These are phyloP conservation scores for Ophiobolus disseminans DNA, from an alignment of 2,329 filamentous ascomycete species.

Conservation along the genomic window DNA sequence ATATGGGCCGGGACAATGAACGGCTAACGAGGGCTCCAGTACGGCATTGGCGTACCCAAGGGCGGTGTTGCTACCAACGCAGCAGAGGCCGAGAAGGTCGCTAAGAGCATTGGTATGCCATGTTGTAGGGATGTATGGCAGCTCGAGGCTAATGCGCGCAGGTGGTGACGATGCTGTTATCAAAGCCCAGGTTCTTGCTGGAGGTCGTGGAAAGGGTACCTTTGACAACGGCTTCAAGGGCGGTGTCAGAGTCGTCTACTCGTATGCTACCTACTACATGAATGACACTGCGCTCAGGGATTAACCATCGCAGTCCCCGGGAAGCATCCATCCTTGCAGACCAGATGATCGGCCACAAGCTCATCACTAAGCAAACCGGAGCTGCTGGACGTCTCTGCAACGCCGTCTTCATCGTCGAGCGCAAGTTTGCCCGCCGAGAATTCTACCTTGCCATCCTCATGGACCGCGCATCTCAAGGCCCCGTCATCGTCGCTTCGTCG, in stretches of 20 bases:
- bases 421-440: slow-evolving; percentile 98
- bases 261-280: slow-evolving; percentile 57
- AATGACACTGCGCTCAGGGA: neutral
- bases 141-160: slow-evolving; percentile 43
- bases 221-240: slow-evolving; percentile 99
- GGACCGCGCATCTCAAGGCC: slow-evolving; percentile 89
- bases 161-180: slow-evolving; percentile 95
- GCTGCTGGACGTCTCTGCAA: slow-evolving; percentile 92
- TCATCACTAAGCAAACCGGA: slow-evolving; percentile 99
- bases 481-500: slow-evolving; percentile 96
- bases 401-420: slow-evolving; percentile 98
- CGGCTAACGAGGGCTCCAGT: slow-evolving; percentile 62
- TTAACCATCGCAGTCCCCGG: slow-evolving; percentile 66
- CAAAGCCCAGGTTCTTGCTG: slow-evolving; percentile 98
- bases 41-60: slow-evolving; percentile 92
- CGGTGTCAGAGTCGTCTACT: slow-evolving; percentile 98
- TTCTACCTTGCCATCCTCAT: slow-evolving; percentile 99
- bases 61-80: slow-evolving; percentile 83
- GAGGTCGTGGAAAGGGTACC: slow-evolving; percentile 94
- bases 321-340: slow-evolving; percentile 96
- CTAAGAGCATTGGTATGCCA: slow-evolving; percentile 79
- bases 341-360: slow-evolving; percentile 99
- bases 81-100: slow-evolving; percentile 88
- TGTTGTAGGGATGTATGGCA: slow-evolving; percentile 21
- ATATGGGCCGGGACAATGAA: slow-evolving; percentile 2